phyloP scores from a whole-genome alignment of 495 filamentous ascomycete species.

The Penicillium argentinense region DNA sequence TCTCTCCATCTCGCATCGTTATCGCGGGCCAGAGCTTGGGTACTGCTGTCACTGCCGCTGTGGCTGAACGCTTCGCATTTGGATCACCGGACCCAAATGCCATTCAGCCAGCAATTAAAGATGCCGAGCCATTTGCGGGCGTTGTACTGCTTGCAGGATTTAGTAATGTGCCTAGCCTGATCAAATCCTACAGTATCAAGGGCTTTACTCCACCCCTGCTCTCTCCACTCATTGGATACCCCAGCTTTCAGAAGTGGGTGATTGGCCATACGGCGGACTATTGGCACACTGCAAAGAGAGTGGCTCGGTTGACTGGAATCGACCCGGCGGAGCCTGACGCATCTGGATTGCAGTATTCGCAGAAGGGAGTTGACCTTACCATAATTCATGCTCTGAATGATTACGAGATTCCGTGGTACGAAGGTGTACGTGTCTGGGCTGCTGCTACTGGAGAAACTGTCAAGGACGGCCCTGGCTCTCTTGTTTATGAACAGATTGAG shows the following conservation, averaged over 20 bases:
- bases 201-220: constrained; percentile 81
- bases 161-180: constrained; percentile 66
- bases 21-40: constrained; percentile 89
- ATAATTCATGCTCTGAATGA: constrained; percentile 77
- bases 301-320: constrained; percentile 44
- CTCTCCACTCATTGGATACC: constrained; percentile 65
- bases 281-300: constrained; percentile 54
- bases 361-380: constrained; percentile 59
- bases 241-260: constrained; percentile 48
- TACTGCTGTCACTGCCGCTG: constrained; percentile 74
- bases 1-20: constrained; percentile 71
- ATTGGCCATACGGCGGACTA: constrained; percentile 49
- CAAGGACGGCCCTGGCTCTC: constrained; percentile 52
- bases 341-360: constrained; percentile 34
- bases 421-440: constrained; percentile 54
- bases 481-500: constrained; percentile 38
- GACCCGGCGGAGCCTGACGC: constrained; percentile 20
- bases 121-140: constrained; percentile 61
- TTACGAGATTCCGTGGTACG: constrained; percentile 67
- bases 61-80: constrained; percentile 65
- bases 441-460: constrained; percentile 42
- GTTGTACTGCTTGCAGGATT: constrained; percentile 80
- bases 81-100: constrained; percentile 37
- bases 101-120: constrained; percentile 36
- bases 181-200: constrained; percentile 69